phyloP scores from a whole-genome alignment of 148 eudicot genomes.

The Chenopodium quinoa region DNA sequence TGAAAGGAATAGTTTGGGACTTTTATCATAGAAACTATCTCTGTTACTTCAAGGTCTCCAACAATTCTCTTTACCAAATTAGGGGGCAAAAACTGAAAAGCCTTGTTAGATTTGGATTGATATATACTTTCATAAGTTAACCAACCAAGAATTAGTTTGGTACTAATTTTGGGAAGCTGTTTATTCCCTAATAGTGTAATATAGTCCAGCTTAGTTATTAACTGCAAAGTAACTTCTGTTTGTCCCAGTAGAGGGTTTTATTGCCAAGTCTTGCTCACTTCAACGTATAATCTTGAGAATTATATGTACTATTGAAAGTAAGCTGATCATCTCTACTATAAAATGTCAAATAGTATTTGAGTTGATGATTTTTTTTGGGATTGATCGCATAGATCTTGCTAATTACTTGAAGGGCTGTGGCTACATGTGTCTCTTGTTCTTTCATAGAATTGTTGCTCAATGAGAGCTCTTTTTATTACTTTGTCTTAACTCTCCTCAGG shows the following conservation, averaged over 20 bases:
- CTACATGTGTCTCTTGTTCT: neutral
- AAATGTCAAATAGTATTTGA: neutral
- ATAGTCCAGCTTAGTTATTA: neutral
- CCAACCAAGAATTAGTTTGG: too few species aligned
- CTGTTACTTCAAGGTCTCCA: too few species aligned
- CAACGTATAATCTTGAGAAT: neutral
- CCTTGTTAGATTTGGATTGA: too few species aligned
- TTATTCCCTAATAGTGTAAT: neutral
- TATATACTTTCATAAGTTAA: too few species aligned
- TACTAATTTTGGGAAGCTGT: neutral
- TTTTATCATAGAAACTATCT: neutral
- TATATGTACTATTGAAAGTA: neutral
- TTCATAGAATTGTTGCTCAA: neutral
- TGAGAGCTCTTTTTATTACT: neutral
- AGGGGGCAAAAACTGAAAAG: too few species aligned
- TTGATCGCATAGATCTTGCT: neutral
- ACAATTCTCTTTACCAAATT: too few species aligned
- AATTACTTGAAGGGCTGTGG: neutral
- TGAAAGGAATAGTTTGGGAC: neutral
- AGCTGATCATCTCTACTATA: too few species aligned
- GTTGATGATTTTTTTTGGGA: neutral
- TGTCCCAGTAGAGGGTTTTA: neutral
- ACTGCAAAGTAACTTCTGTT: neutral
- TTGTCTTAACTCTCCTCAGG: slow-evolving; percentile 39
- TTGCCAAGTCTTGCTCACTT: neutral